Evolutionary conservation across 495 filamentous ascomycete species (phyloP).

Genomic region (Hyaloscypha finlandica): DNA sequence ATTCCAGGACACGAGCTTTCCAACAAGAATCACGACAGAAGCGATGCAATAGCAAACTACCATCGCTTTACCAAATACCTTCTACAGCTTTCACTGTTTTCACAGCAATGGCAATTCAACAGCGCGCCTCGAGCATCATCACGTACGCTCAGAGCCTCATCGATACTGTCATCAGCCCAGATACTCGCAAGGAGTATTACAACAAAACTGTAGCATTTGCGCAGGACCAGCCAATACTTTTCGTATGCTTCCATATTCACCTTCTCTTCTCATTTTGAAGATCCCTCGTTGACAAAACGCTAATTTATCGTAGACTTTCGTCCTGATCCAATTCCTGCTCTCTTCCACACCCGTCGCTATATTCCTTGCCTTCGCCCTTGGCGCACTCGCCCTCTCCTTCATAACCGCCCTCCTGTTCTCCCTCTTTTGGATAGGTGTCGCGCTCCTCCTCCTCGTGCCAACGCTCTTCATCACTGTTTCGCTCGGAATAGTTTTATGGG

Average conservation of each 20-base stretch:
- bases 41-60: neutral
- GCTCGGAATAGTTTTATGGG: slow-evolving; percentile 60
- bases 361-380: slow-evolving; percentile 59
- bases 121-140: slow-evolving; percentile 21
- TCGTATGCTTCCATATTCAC: slow-evolving; percentile 17
- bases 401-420: slow-evolving; percentile 59
- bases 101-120: slow-evolving; percentile 27
- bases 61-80: neutral
- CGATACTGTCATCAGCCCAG: slow-evolving; percentile 23
- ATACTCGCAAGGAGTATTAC: slow-evolving; percentile 20
- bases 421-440: slow-evolving; percentile 61
- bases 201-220: slow-evolving; percentile 22
- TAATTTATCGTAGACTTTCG: slow-evolving; percentile 26
- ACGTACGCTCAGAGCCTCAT: slow-evolving; percentile 17
- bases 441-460: slow-evolving; percentile 63
- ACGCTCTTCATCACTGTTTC: slow-evolving; percentile 60
- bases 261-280: slow-evolving; percentile 1
- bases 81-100: neutral
- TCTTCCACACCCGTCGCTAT: slow-evolving; percentile 45
- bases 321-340: slow-evolving; percentile 30
- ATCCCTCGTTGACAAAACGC: neutral
- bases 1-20: neutral
- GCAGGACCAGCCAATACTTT: slow-evolving; percentile 29
- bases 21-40: neutral
- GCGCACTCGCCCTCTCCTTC: slow-evolving; percentile 55